A percentile compares a stretch with the other conserved stretches of the same genome.
These are phyloP conservation scores for Royoungia palumana DNA, from an alignment of 768 basidiomycete species.

Conservation along the genomic window DNA sequence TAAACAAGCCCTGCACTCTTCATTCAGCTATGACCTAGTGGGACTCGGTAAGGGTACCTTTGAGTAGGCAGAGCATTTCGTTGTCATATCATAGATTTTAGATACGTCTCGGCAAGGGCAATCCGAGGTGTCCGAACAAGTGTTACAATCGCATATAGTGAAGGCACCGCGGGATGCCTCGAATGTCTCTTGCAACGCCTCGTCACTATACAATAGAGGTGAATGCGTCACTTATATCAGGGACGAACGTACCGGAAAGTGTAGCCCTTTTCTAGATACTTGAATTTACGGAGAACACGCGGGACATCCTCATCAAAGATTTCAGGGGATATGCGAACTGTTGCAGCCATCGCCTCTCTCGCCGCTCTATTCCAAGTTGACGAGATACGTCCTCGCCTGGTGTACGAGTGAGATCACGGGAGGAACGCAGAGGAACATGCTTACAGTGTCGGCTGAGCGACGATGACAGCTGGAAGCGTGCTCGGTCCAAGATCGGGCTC, in stretches of 20 bases:
- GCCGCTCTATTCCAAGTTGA: slow-evolving; percentile 31
- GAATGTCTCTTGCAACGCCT: slow-evolving; percentile 16
- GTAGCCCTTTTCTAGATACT: slow-evolving; percentile 54
- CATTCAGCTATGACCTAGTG: not conserved
- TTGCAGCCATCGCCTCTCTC: slow-evolving; percentile 26
- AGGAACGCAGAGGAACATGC: not conserved
- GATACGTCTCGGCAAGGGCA: slow-evolving; percentile 53
- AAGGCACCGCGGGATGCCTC: slow-evolving; percentile 34
- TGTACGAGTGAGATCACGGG: slow-evolving; percentile 1
- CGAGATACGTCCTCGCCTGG: slow-evolving; percentile 26
- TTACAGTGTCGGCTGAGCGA: slow-evolving; percentile 23
- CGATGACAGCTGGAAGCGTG: slow-evolving; percentile 15
- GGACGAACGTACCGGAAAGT: slow-evolving; percentile 37
- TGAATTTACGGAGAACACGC: slow-evolving; percentile 39
- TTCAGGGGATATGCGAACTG: slow-evolving; percentile 32
- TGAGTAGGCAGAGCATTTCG: slow-evolving; percentile 43
- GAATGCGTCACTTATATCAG: slow-evolving; percentile 4
- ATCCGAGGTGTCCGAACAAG: slow-evolving; percentile 30
- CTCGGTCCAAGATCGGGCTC: not conserved
- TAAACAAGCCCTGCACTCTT: slow-evolving; percentile 45
- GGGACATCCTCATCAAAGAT: slow-evolving; percentile 42
- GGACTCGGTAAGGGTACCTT: slow-evolving; percentile 19
- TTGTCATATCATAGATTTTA: slow-evolving; percentile 31
- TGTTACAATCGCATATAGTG: slow-evolving; percentile 43
- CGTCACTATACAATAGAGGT: slow-evolving; percentile 13